Evolutionary conservation across 2,329 filamentous ascomycete species (phyloP).

Genomic region (Xylariales sp.): DNA sequence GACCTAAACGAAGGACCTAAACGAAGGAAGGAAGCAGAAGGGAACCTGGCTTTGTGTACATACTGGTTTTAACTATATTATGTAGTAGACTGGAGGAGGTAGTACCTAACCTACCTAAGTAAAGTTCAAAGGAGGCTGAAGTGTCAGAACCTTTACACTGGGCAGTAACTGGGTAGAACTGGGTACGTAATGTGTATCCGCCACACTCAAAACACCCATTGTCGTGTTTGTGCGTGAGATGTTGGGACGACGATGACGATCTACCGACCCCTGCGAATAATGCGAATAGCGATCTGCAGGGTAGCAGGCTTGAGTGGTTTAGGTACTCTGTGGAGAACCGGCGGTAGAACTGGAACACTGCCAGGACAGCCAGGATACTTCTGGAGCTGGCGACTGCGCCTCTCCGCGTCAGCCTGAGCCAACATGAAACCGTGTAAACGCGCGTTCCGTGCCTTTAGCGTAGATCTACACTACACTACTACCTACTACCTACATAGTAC

Average conservation of each 20-base stretch:
- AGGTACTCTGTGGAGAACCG: constrained; percentile 5
- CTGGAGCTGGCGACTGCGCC: constrained; percentile 32
- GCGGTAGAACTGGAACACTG: too few species aligned
- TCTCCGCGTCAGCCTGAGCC: constrained; percentile 28
- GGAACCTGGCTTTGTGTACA: not conserved
- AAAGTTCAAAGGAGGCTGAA: too few species aligned
- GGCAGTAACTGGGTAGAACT: too few species aligned
- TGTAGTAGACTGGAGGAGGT: too few species aligned
- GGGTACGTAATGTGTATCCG: constrained; percentile 23
- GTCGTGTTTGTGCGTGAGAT: constrained; percentile 12
- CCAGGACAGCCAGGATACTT: not conserved
- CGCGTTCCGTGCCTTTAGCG: constrained; percentile 27
- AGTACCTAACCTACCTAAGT: too few species aligned
- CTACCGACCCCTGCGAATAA: not conserved
- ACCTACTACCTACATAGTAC: too few species aligned
- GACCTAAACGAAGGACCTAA: not conserved
- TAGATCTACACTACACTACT: too few species aligned
- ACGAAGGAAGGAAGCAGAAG: constrained; percentile 11
- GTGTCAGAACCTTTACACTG: too few species aligned
- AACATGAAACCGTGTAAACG: constrained; percentile 27
- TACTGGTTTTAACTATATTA: constrained; percentile 5
- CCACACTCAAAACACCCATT: constrained; percentile 10
- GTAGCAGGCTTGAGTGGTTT: too few species aligned
- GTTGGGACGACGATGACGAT: not conserved
- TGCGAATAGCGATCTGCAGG: constrained; percentile 16